phyloP scores from a whole-genome alignment of 2,329 filamentous ascomycete genomes.

The Aureobasidium sp. region DNA sequence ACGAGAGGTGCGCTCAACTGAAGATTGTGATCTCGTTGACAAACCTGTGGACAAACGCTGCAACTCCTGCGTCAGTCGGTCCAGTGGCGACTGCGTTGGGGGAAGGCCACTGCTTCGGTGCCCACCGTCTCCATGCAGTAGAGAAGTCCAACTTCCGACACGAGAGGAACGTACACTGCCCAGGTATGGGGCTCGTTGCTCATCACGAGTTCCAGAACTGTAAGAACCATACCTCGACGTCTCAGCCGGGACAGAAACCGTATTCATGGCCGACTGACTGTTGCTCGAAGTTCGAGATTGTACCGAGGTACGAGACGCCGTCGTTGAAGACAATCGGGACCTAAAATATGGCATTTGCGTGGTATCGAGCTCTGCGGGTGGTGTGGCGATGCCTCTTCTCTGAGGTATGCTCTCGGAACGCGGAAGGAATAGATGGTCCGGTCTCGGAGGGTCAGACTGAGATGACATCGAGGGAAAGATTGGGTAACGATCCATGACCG shows the following conservation, averaged over 20 bases:
- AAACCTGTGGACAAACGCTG: constrained; percentile 21
- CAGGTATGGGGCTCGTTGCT: background rate
- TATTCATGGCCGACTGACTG: background rate
- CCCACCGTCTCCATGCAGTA: background rate
- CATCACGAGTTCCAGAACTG: background rate
- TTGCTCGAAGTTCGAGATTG: background rate
- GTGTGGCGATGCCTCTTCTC: background rate
- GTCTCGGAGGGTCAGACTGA: background rate
- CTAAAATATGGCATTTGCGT: background rate
- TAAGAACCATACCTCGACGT: background rate
- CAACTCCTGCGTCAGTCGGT: constrained; percentile 27
- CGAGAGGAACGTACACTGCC: background rate
- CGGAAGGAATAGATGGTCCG: background rate
- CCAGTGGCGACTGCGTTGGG: constrained; percentile 26
- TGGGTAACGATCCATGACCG: constrained; percentile 3
- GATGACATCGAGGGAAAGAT: background rate
- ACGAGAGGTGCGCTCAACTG: background rate
- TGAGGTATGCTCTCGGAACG: background rate
- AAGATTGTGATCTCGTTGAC: background rate
- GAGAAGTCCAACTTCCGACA: background rate
- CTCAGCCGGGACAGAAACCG: background rate
- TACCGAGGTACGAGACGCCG: background rate
- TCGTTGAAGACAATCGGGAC: background rate
- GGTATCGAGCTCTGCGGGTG: background rate
- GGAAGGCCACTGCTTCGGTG: background rate